Conservation (phyloP, 2,329 filamentous ascomycete species). For the Penicillium hesseltinei region DNA sequence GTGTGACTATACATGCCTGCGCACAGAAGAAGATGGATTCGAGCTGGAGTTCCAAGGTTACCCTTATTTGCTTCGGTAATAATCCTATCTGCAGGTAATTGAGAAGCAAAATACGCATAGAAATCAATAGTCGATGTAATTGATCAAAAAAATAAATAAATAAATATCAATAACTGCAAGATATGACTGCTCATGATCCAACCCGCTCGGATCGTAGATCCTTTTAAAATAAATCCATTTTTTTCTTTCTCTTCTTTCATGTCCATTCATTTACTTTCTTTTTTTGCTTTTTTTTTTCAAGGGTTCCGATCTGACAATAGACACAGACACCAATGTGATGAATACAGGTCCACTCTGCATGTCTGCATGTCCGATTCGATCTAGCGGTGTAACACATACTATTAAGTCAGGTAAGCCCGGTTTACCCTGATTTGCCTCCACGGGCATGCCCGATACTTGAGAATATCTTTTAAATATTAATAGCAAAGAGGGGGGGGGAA, state of each 20-base stretch:
- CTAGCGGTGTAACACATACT: constrained; percentile 27
- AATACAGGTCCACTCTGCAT: constrained; percentile 13
- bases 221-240: background rate
- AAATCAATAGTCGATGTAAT: constrained; percentile 13
- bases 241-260: background rate
- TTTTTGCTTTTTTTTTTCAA: background rate
- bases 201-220: constrained; percentile 17
- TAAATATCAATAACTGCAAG: constrained; percentile 6
- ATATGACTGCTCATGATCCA: constrained; percentile 19
- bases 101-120: background rate
- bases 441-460: background rate
- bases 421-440: constrained; percentile 4
- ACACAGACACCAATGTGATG: constrained; percentile 22
- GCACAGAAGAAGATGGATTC: background rate
- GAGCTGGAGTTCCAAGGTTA: background rate
- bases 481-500: background rate
- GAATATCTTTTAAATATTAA: background rate
- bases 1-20: background rate
- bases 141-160: background rate
- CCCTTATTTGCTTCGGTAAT: background rate
- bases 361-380: constrained; percentile 18
- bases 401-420: constrained; percentile 6
- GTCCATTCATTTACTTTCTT: background rate
- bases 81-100: constrained; percentile 21
- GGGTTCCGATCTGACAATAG: constrained; percentile 11